phyloP scores from a whole-genome alignment of 1,284 basidiomycete species.

The Cutaneotrichosporon arboriforme region DNA sequence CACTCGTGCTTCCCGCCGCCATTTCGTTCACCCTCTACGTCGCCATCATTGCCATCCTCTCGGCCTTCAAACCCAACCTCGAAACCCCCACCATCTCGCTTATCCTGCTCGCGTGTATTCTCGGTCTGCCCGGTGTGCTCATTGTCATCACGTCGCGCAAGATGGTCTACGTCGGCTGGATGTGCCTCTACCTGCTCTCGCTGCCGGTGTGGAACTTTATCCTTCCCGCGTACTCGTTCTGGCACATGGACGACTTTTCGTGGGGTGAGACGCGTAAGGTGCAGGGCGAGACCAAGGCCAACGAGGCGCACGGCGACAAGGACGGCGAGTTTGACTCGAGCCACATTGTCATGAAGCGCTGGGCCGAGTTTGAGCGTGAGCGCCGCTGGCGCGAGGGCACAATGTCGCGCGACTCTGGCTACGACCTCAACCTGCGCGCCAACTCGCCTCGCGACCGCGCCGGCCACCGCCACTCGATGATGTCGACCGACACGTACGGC shows the following conservation, averaged over 20 bases:
- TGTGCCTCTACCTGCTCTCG: conserved; percentile 88
- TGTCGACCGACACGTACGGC: conserved; percentile 64
- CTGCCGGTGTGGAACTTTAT: conserved; percentile 95
- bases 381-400: conserved; percentile 84
- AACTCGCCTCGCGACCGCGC: conserved; percentile 47
- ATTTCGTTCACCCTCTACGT: conserved; percentile 94
- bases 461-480: conserved; percentile 63
- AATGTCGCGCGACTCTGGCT: conserved; percentile 69
- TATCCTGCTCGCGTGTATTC: conserved; percentile 82
- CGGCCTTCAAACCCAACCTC: conserved; percentile 57
- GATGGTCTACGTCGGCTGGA: conserved; percentile 92
- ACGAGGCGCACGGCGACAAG: conserved; percentile 72
- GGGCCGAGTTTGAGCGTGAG: conserved; percentile 97
- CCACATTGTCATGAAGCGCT: conserved; percentile 97
- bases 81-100: conserved; percentile 82
- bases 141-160: conserved; percentile 94
- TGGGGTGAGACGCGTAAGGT: conserved; percentile 96
- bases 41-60: conserved; percentile 77
- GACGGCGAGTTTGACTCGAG: conserved; percentile 93
- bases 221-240: conserved; percentile 89
- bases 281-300: conserved; percentile 60
- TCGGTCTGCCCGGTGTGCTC: conserved; percentile 89
- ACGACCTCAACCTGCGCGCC: conserved; percentile 39
- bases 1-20: conserved; percentile 91
- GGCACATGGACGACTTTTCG: conserved; percentile 99